phyloP scores from a whole-genome alignment of 1,284 basidiomycete species.

The Clitocybe nebularis region DNA sequence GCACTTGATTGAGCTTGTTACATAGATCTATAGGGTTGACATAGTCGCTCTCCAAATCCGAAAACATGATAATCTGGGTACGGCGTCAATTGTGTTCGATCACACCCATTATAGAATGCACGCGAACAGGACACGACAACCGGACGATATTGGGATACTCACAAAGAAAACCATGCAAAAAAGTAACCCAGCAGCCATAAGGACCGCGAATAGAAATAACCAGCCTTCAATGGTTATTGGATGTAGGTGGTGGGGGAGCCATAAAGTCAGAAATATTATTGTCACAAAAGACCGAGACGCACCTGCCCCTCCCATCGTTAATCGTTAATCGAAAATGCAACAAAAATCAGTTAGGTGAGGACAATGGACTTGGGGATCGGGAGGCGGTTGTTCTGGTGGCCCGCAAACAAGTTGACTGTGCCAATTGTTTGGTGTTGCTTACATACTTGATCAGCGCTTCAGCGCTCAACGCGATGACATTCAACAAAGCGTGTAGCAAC shows the following conservation, averaged over 20 bases:
- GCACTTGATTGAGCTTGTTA: constrained; percentile 98
- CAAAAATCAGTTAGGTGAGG: too few species aligned
- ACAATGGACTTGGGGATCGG: too few species aligned
- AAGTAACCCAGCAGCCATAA: constrained; percentile 87
- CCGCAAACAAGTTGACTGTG: too few species aligned
- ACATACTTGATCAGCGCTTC: too few species aligned
- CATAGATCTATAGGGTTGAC: constrained; percentile 99
- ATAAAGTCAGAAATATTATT: neutral
- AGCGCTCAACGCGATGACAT: too few species aligned
- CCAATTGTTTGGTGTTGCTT: too few species aligned
- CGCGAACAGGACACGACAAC: neutral
- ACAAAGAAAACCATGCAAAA: constrained; percentile 99
- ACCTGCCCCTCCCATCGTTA: neutral
- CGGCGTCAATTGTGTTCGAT: too few species aligned
- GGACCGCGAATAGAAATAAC: constrained; percentile 92
- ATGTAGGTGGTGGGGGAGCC: neutral
- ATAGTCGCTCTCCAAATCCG: constrained; percentile 96
- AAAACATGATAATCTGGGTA: constrained; percentile 99
- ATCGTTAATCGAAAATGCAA: neutral
- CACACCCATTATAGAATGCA: neutral
- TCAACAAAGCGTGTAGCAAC: too few species aligned
- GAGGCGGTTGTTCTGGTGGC: too few species aligned
- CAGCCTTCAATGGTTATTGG: constrained; percentile 55
- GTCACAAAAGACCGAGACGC: neutral
- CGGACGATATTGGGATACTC: constrained; percentile 33